A percentile compares a stretch with the other conserved stretches of the same genome.
Evolutionary conservation across 805 yeast genomes (phyloP).

Genomic region (Scheffersomyces amazonensis): DNA sequence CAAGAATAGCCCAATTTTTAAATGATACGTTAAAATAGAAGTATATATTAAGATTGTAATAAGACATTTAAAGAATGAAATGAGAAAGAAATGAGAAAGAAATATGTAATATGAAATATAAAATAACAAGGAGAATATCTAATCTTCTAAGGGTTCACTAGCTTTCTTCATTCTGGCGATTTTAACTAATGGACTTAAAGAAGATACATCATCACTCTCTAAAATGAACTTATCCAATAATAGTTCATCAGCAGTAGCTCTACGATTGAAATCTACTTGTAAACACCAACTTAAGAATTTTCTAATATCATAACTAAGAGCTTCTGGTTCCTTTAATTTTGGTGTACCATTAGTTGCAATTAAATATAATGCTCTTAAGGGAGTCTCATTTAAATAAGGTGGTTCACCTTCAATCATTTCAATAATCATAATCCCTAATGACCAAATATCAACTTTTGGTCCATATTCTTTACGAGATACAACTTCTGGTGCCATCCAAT

Average conservation of each 20-base stretch:
- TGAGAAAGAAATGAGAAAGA: neutral
- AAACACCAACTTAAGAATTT: conserved; percentile 74
- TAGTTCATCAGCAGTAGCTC: conserved; percentile 76
- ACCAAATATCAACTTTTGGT: conserved; percentile 97
- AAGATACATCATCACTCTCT: conserved; percentile 57
- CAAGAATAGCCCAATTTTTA: conserved; percentile 20
- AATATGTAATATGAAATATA: too few species aligned
- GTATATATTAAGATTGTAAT: neutral
- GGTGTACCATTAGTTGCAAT: conserved; percentile 98
- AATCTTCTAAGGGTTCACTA: conserved; percentile 18
- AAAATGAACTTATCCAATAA: conserved; percentile 62
- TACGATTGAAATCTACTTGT: conserved; percentile 76
- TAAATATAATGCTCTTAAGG: conserved; percentile 86
- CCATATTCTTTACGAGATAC: conserved; percentile 94
- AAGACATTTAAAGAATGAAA: neutral
- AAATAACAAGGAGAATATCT: neutral
- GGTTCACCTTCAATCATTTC: conserved; percentile 99
- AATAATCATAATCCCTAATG: conserved; percentile 94
- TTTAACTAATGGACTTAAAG: conserved; percentile 72
- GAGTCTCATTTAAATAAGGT: conserved; percentile 94
- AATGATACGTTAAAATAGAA: conserved; percentile 12
- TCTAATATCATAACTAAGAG: conserved; percentile 62
- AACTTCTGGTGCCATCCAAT: conserved; percentile 99
- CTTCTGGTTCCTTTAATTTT: conserved; percentile 82
- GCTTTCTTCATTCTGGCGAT: conserved; percentile 67